A percentile compares a stretch with the other conserved stretches of the same genome.
Evolutionary conservation across 768 basidiomycete species (phyloP).

Genomic region (Pulveroboletus sp.): DNA sequence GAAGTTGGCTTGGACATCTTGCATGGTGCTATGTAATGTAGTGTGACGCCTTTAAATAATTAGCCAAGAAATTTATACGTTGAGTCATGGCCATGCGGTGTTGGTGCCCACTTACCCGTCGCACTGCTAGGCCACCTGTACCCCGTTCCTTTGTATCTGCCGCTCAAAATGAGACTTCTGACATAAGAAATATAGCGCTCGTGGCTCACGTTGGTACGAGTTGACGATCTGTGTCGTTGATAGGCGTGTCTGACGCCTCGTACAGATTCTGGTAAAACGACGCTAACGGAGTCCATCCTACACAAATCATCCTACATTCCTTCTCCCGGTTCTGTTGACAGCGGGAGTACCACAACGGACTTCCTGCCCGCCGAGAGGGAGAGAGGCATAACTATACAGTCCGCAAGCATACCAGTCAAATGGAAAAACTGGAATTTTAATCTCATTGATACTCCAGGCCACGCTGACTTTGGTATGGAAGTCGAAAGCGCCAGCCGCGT

Average conservation of each 20-base stretch:
- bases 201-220: conserved; percentile 83
- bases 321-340: conserved; percentile 79
- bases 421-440: conserved; percentile 88
- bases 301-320: conserved; percentile 71
- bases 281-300: conserved; percentile 84
- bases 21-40: conserved; percentile 22
- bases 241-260: conserved; percentile 7
- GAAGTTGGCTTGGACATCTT: conserved; percentile 28
- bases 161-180: conserved; percentile 32
- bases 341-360: conserved; percentile 88
- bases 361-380: conserved; percentile 88
- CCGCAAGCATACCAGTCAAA: conserved; percentile 84
- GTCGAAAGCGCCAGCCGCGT: conserved; percentile 91
- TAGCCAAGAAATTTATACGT: too few species aligned
- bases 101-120: conserved; percentile 2
- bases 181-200: conserved; percentile 75
- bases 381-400: conserved; percentile 89
- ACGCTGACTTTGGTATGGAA: conserved; percentile 97
- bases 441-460: conserved; percentile 87
- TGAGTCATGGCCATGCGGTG: conserved; percentile 18
- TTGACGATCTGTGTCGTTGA: background rate
- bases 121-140: background rate
- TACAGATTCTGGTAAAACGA: conserved; percentile 86
- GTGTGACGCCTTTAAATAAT: background rate
- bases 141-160: conserved; percentile 24